Evolutionary conservation across 768 basidiomycete species (phyloP), one percentile per base, ranked within the genome.

Genomic region (Panellus pusillus): DNA sequence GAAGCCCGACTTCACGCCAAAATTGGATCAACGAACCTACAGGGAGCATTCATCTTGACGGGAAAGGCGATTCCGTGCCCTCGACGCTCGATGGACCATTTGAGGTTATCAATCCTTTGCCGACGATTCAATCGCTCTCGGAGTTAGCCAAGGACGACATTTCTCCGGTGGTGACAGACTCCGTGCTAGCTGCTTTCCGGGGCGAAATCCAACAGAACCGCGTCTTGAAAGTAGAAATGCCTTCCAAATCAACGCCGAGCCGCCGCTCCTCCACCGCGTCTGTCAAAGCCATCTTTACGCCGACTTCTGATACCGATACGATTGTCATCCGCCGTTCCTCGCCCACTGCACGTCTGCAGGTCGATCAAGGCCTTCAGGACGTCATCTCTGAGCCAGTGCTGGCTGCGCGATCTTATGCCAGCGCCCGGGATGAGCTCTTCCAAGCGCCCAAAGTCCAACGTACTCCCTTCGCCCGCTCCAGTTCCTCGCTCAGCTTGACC

Each of bases 311-410:
- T 54, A 72, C 78, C 14, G 78, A 81, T 35, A 79, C 81, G 4
- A 79, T 88, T 37, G 76, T 87, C 59, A 80, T 89, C 49, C 80
- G 83, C 32, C 86, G 91, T 14, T 79, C 83, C 14, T 84, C 88
- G 15, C 72, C 81, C 9, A 71, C 80, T 38, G 82, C 84, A 31
- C 84, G 91, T 43, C 75, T 78, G 27, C 80, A 82, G 37, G 84
- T 92, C 46, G 93, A 96, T 62, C 81, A 86, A 40, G 84, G 84
- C 11, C 72, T 98, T 15, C 77, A 80, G 42, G 94, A 96, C 63
- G 83, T 97, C 52, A 83, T 88, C 61, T 93, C 92, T 11, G 83
- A 87, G 54, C 74, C 76, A 19, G 88, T 89, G 58, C 69, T 86
- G 24, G 77, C 80, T 2, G 88, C 86, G 14, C 81, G 94, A 39